Percentiles rank a stretch among this genome's conserved stretches.
Conservation (phyloP, 768 basidiomycete genomes). For the Mycena alexandri region DNA sequence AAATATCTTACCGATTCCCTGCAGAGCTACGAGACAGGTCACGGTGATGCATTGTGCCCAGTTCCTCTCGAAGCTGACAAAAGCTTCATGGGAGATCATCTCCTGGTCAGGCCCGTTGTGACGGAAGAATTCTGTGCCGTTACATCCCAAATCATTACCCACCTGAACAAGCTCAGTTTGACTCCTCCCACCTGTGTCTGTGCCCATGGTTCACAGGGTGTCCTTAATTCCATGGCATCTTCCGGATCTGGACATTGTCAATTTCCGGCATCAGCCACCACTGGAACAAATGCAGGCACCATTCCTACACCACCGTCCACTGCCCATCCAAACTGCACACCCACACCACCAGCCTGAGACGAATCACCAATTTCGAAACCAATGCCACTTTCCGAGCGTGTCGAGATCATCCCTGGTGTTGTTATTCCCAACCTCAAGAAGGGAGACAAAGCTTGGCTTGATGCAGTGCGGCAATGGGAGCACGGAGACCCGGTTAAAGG, state of each 20-base stretch:
- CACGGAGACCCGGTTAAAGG: neutral
- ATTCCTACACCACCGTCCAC: too few species aligned
- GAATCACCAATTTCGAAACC: neutral
- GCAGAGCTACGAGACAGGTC: constrained; percentile 46
- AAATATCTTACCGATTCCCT: constrained; percentile 51
- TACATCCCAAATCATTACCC: neutral
- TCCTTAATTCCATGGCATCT: too few species aligned
- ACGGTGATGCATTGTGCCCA: constrained; percentile 47
- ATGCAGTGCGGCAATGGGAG: too few species aligned
- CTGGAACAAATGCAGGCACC: too few species aligned
- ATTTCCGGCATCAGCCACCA: too few species aligned
- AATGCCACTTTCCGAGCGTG: neutral
- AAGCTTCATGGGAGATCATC: constrained; percentile 48
- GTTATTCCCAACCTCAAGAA: too few species aligned
- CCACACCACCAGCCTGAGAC: neutral
- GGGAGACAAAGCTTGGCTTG: constrained; percentile 3
- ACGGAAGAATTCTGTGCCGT: constrained; percentile 36
- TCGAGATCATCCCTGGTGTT: constrained; percentile 4
- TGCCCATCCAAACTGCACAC: too few species aligned
- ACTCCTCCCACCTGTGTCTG: neutral
- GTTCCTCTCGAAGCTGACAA: constrained; percentile 32
- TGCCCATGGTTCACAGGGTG: neutral
- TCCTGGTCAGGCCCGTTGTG: constrained; percentile 31
- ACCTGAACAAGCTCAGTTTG: neutral
- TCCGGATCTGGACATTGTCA: neutral